These are phyloP conservation scores for Cryptococcus hybrid DNA, from an alignment of 1,284 basidiomycete genomes.

Conservation along the genomic window DNA sequence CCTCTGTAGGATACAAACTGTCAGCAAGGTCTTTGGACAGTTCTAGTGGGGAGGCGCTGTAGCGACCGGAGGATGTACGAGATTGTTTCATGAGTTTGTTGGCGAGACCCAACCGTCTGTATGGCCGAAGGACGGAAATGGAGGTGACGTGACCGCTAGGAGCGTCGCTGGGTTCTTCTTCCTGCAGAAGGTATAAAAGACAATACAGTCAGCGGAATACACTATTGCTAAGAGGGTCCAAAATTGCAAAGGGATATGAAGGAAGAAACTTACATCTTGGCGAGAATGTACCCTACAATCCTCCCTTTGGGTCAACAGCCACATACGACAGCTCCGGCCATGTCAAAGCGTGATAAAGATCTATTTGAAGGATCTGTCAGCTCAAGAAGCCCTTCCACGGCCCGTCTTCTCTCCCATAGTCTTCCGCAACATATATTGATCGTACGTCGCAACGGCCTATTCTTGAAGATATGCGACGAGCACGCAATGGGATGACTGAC, in stretches of 20 bases:
- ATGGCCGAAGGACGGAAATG: constrained; percentile 81
- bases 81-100: constrained; percentile 84
- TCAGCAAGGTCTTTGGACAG: not conserved
- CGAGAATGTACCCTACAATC: constrained; percentile 91
- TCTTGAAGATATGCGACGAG: not conserved
- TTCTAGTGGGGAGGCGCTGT: not conserved
- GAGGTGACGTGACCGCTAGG: constrained; percentile 85
- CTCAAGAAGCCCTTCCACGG: too few species aligned
- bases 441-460: not conserved
- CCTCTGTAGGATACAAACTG: constrained; percentile 55
- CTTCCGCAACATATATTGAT: too few species aligned
- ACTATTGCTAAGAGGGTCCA: not conserved
- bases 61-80: constrained; percentile 56
- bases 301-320: constrained; percentile 81
- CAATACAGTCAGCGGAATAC: not conserved
- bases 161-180: constrained; percentile 65
- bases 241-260: not conserved
- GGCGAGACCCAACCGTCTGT: constrained; percentile 79
- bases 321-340: constrained; percentile 96
- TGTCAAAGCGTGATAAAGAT: constrained; percentile 81
- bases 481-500: constrained; percentile 55
- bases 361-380: constrained; percentile 50
- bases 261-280: constrained; percentile 69
- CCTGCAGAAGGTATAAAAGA: constrained; percentile 48
- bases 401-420: too few species aligned